Evolutionary conservation across 805 yeast species (phyloP).

Genomic region (Danielozyma ontarioensis): DNA sequence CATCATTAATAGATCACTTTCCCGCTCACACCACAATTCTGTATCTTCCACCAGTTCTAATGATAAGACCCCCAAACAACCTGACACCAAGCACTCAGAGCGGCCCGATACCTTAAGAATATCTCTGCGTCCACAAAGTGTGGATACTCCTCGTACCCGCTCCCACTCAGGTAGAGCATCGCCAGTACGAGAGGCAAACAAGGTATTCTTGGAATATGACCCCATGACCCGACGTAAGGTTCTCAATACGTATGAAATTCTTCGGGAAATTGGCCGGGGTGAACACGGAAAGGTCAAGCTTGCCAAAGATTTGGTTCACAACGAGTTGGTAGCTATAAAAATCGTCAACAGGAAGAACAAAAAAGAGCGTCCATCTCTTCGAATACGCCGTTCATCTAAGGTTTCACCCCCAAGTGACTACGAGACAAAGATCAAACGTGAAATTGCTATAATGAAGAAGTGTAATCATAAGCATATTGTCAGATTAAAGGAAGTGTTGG

Average conservation of each 20-base stretch:
- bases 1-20: slow-evolving; percentile 20
- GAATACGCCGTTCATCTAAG: slow-evolving; percentile 21
- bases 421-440: slow-evolving; percentile 34
- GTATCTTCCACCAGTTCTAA: slow-evolving; percentile 1
- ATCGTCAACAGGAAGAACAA: slow-evolving; percentile 69
- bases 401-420: slow-evolving; percentile 19
- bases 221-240: slow-evolving; percentile 78
- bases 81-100: slow-evolving; percentile 1
- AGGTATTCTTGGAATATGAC: slow-evolving; percentile 79
- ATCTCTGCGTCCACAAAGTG: background rate
- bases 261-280: slow-evolving; percentile 88
- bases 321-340: slow-evolving; percentile 83
- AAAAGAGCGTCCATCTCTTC: slow-evolving; percentile 27
- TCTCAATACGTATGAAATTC: slow-evolving; percentile 83
- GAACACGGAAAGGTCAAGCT: slow-evolving; percentile 98
- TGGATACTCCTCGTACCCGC: slow-evolving; percentile 1
- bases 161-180: no score
- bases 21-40: slow-evolving; percentile 12
- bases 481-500: slow-evolving; percentile 59
- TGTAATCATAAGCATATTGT: slow-evolving; percentile 41
- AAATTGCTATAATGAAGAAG: slow-evolving; percentile 44
- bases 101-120: slow-evolving; percentile 1
- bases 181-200: slow-evolving; percentile 78
- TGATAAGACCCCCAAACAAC: background rate
- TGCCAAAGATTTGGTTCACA: slow-evolving; percentile 65